Evolutionary conservation across 1,284 basidiomycete genomes (phyloP), one percentile per base, ranked within the genome.

Genomic region (Heterobasidion annosum): DNA sequence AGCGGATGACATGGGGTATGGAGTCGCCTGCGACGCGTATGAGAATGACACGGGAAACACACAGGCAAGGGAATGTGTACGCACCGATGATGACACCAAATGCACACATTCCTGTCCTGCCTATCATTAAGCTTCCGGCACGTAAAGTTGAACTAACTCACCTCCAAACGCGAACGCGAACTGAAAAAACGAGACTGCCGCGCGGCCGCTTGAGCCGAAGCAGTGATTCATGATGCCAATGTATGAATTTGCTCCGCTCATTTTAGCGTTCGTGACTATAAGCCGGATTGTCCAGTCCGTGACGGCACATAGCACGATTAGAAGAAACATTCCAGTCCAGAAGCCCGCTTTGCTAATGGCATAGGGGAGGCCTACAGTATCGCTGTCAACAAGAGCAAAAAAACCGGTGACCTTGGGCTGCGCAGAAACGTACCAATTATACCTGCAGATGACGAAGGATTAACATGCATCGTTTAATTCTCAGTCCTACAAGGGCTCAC

Each of bases 261-360:
- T 76, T 73, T 99, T 99, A 35, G 94, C 95, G 66, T 98, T 98
- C 61, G 95, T 70, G 42, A 95, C 88, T 53, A 98, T 96, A 35
- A 99, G 81, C 12, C 95, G 86, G 57, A 99, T 98, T 3, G 97
- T 99, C 96, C 96, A 99, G 70, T 98, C 95, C 10, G 96, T 98
- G 43, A 97, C 80, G 25, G 72, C 78, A 47, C 91, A 94, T 12
- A 99, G 75, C 7, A 85, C 69, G 19, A 95, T 73, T 13, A 99
- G 79, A 1, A 99, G 78, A 8, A 87, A 53, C 12, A 98, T 70
- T 6, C 97, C 97, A 0, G 83, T 84, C 57, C 98, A 78, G 71
- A 98, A 95, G 1, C 95, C 95, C 25, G 95, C 93, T 74, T 96
- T 90, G 61, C 85, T 84, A 56, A 98, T 73, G 37, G 95, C 93